Evolutionary conservation across 2,329 filamentous ascomycete genomes (phyloP), one percentile per base, ranked within the genome.

Genomic region (Coccinonectria pachysandricola): DNA sequence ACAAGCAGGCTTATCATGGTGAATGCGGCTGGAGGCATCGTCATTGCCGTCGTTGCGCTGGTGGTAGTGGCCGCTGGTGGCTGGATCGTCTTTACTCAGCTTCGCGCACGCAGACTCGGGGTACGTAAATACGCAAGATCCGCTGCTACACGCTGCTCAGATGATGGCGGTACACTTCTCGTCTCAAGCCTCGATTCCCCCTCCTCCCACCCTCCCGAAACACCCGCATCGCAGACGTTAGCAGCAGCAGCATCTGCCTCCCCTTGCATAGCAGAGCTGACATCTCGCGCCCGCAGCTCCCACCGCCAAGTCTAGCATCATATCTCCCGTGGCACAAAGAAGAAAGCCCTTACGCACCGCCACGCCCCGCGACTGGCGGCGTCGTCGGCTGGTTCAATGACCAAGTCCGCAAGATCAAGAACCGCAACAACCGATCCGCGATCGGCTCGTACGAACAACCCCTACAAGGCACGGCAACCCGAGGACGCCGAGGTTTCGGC

Each of bases 311-410:
- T 8, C 57, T 79, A 31, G 60, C 60, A 17, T 77, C 75, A 28
- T 81, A 79, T 54, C 73, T 86, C 47, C 83, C 82, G 27, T 88
- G 87, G 65, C 56, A 60, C 37, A 58, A 61, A 38, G 54, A 60
- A 30, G 57, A 64, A 10, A 50, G 54, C 17, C 48, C 61, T 4
- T 68, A 65, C 48, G 62, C 60, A 15, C 54, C 70, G 50, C 57
- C 72, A 44, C 42, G 68, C 53, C 50, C 76, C 41, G 54, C 75
- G 36, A 47, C 71, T 6, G 66, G 72, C 39, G 79, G 82, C 41
- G 56, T 86, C 32, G 52, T 71, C 34, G 79, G 78, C 49, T 91
- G 82, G 81, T 50, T 91, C 54, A 73, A 71, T 46, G 71, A 79
- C 49, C 74, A 75, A 40, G 49, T 81, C 36, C 61, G 63, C 46